Conservation (phyloP, 2,329 filamentous ascomycete genomes). For the Coniochaeta sp. region DNA sequence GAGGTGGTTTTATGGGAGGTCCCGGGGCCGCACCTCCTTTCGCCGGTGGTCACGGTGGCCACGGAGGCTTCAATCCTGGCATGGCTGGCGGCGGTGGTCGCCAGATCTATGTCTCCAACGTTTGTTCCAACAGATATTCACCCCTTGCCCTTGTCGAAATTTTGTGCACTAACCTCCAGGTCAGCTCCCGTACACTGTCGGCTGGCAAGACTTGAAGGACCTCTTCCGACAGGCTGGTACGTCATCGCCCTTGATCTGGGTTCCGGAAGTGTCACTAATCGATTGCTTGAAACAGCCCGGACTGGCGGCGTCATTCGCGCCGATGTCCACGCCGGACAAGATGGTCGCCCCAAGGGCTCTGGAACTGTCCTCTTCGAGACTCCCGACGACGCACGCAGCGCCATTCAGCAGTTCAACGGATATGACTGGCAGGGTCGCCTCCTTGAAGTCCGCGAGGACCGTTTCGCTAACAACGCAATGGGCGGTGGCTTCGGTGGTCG, state of each 20-base stretch:
- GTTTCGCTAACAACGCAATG: conserved; percentile 64
- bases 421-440: conserved; percentile 96
- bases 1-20: conserved; percentile 46
- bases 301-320: conserved; percentile 83
- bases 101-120: conserved; percentile 97
- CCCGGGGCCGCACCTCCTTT: conserved; percentile 22
- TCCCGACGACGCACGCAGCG: conserved; percentile 88
- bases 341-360: conserved; percentile 91
- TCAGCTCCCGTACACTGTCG: conserved; percentile 93
- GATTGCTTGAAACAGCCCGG: conserved; percentile 34
- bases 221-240: conserved; percentile 96
- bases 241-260: conserved; percentile 26
- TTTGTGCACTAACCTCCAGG: conserved; percentile 16
- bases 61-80: conserved; percentile 46
- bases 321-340: conserved; percentile 86
- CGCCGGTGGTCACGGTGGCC: conserved; percentile 37
- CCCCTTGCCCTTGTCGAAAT: conserved; percentile 5
- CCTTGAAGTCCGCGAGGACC: conserved; percentile 92
- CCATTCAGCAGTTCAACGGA: conserved; percentile 95
- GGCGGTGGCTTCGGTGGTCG: conserved; percentile 51
- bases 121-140: conserved; percentile 54
- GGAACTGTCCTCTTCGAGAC: conserved; percentile 96
- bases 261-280: conserved; percentile 8
- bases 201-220: conserved; percentile 99
- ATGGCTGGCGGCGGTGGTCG: conserved; percentile 59